Evolutionary conservation across 225 moss, liverwort and hornwort genomes (phyloP).

Genomic region (Anthoceros angustus): DNA sequence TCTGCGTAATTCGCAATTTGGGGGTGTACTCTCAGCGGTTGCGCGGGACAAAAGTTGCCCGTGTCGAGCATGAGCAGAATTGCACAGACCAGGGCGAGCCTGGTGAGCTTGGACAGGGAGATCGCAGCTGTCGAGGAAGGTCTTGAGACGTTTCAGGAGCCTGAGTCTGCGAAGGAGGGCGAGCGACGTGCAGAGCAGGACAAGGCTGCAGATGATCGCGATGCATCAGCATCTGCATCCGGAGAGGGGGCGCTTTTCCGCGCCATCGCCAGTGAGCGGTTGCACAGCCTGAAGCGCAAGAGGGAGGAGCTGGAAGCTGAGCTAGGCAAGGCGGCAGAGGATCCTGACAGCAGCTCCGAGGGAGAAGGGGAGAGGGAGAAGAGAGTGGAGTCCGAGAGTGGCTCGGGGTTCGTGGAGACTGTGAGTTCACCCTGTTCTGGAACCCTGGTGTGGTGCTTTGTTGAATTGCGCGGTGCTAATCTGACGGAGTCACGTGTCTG

Average conservation of each 20-base stretch:
- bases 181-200: too few species aligned
- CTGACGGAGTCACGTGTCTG: too few species aligned
- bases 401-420: slow-evolving; percentile 73
- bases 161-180: slow-evolving; percentile 6
- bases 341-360: not conserved
- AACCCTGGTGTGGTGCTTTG: not conserved
- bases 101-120: slow-evolving; percentile 23
- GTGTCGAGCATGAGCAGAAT: not conserved
- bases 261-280: slow-evolving; percentile 22
- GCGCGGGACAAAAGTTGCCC: not conserved
- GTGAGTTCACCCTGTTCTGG: slow-evolving; percentile 19
- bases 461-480: too few species aligned
- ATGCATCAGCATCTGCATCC: too few species aligned
- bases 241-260: slow-evolving; percentile 15
- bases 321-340: not conserved
- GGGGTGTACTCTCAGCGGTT: not conserved
- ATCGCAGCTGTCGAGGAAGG: slow-evolving; percentile 27
- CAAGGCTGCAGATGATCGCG: too few species aligned
- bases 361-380: not conserved
- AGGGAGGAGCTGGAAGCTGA: slow-evolving; percentile 13
- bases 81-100: not conserved
- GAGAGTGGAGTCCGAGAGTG: slow-evolving; percentile 27
- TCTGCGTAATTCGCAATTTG: too few species aligned
- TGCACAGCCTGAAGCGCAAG: slow-evolving; percentile 18
- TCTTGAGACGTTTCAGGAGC: slow-evolving; percentile 11